A percentile compares a stretch with the other conserved stretches of the same genome.
Conservation (phyloP, 257 asterid species). For the Forsythia suspensa region DNA sequence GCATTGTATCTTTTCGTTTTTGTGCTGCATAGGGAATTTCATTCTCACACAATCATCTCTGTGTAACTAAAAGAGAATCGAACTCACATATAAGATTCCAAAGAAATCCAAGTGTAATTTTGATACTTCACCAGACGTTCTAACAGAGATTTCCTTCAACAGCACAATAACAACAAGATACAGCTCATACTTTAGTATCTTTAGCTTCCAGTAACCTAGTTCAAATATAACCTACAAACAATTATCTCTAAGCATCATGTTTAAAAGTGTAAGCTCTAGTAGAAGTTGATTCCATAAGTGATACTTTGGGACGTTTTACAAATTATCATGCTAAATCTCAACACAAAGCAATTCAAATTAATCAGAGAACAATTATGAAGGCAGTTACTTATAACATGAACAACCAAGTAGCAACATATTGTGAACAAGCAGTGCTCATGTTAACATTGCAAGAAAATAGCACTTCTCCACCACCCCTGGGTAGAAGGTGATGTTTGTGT, state of each 20-base stretch:
- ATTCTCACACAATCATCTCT: neutral
- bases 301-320: neutral
- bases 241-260: neutral
- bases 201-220: neutral
- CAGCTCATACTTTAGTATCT: neutral
- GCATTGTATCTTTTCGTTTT: neutral
- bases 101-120: neutral
- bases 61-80: neutral
- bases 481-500: neutral
- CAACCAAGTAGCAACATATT: neutral
- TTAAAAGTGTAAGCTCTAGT: neutral
- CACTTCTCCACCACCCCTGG: neutral
- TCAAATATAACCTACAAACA: neutral
- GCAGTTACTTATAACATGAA: neutral
- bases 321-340: neutral
- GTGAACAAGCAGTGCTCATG: neutral
- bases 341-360: neutral
- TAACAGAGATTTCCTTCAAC: neutral
- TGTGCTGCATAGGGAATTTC: neutral
- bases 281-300: neutral
- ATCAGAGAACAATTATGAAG: neutral
- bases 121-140: neutral
- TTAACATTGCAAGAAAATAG: neutral
- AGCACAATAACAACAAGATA: neutral
- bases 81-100: neutral